Conservation (phyloP, 2,329 filamentous ascomycete species). For the Keithomyces neogunnii region DNA sequence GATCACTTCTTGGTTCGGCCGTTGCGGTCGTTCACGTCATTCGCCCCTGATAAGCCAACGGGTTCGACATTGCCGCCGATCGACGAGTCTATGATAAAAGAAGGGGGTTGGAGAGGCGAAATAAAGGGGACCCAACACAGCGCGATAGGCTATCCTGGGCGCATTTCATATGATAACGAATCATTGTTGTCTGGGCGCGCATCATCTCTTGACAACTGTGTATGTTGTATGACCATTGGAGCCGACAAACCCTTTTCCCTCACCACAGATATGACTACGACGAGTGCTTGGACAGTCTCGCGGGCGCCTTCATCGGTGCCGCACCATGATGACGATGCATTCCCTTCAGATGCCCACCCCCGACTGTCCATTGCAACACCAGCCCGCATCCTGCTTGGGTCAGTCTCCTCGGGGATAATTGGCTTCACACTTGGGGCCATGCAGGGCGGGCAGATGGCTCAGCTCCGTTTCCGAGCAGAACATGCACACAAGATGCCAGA, state of each 20-base stretch:
- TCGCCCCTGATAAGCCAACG: neutral
- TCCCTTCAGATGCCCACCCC: conserved; percentile 24
- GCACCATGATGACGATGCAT: conserved; percentile 12
- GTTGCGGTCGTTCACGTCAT: conserved; percentile 1
- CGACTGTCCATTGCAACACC: conserved; percentile 56
- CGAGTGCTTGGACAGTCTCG: neutral
- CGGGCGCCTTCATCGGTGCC: conserved; percentile 6
- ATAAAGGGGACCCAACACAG: too few species aligned
- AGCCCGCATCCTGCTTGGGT: conserved; percentile 57
- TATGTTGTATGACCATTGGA: too few species aligned
- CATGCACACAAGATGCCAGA: conserved; percentile 89
- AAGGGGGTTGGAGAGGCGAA: neutral
- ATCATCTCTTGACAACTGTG: too few species aligned
- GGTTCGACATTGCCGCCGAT: neutral
- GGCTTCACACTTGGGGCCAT: conserved; percentile 63
- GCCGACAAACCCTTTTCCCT: too few species aligned
- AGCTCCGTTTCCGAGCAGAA: conserved; percentile 84
- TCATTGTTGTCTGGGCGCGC: too few species aligned
- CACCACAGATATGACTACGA: conserved; percentile 1
- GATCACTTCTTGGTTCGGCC: neutral
- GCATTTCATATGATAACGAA: too few species aligned
- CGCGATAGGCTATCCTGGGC: too few species aligned
- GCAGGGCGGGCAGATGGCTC: conserved; percentile 64
- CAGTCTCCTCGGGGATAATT: conserved; percentile 54
- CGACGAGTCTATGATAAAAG: neutral